A percentile compares a stretch with the other conserved stretches of the same genome.
phyloP scores from a whole-genome alignment of 345 rosid species.

The Psidium friedrichsthalianum region DNA sequence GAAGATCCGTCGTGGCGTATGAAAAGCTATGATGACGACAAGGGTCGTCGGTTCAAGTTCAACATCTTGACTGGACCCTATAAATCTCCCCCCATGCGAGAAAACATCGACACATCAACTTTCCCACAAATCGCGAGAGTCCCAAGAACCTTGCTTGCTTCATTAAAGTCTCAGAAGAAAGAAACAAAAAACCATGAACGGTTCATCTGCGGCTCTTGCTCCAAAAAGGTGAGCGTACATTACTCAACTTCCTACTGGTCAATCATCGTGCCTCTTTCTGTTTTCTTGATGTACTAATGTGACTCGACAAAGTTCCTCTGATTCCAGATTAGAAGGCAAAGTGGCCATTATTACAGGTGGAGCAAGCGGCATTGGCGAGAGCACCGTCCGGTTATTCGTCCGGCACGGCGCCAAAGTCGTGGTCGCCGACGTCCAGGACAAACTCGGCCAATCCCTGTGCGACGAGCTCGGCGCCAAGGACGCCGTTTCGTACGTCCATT shows the following conservation, averaged over 20 bases:
- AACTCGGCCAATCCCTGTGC: slow-evolving; percentile 25
- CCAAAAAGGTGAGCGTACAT: neutral
- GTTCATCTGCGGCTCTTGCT: neutral
- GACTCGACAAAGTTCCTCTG: neutral
- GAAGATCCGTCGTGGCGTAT: too few species aligned
- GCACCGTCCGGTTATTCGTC: slow-evolving; percentile 20
- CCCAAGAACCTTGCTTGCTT: neutral
- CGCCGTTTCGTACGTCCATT: slow-evolving; percentile 17
- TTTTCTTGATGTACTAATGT: neutral
- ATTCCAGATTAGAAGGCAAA: slow-evolving; percentile 24
- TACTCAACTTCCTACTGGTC: neutral
- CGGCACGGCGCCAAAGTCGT: slow-evolving; percentile 28
- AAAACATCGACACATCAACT: neutral
- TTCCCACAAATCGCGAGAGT: neutral
- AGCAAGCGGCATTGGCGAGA: slow-evolving; percentile 28
- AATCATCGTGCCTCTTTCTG: neutral
- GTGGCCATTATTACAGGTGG: slow-evolving; percentile 38
- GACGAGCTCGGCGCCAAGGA: slow-evolving; percentile 4
- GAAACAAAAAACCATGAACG: neutral
- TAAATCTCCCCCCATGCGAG: neutral
- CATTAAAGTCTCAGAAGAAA: neutral
- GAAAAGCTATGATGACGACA: too few species aligned
- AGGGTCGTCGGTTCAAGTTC: neutral
- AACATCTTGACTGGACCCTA: neutral
- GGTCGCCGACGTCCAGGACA: slow-evolving; percentile 29